Conservation (phyloP, 805 yeast genomes). For the Candida golubevii region DNA sequence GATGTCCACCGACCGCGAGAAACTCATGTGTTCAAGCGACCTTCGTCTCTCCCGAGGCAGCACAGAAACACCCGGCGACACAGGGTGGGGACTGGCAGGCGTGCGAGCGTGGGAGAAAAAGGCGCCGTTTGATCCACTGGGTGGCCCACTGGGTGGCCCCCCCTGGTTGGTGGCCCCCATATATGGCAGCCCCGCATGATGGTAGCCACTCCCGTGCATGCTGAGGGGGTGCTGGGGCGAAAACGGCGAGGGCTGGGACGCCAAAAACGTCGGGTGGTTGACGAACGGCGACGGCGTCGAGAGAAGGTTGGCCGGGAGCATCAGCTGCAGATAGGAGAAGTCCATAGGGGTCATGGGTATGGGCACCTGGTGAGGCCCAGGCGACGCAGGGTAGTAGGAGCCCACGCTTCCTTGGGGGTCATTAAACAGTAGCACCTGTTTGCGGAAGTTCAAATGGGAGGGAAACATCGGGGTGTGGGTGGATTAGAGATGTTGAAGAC, state of each 20-base stretch:
- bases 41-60: neutral
- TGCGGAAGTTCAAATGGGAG: constrained; percentile 3
- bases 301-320: constrained; percentile 60
- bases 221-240: neutral
- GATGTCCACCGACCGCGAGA: constrained; percentile 35
- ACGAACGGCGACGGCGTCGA: constrained; percentile 50
- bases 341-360: constrained; percentile 46
- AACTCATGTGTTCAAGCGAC: constrained; percentile 29
- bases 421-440: constrained; percentile 6
- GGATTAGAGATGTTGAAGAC: too few species aligned
- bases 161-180: neutral
- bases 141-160: neutral
- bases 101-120: too few species aligned
- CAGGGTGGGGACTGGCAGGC: too few species aligned
- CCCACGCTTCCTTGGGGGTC: constrained; percentile 4
- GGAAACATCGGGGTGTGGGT: constrained; percentile 1
- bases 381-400: neutral
- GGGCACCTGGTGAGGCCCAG: constrained; percentile 7
- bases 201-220: neutral
- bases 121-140: too few species aligned
- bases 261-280: constrained; percentile 27
- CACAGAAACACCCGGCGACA: neutral
- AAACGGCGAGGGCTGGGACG: constrained; percentile 13
- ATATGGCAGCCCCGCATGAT: neutral
- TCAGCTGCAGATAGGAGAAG: constrained; percentile 52